Percentiles rank a stretch among this genome's conserved stretches.
Evolutionary conservation across 2,329 filamentous ascomycete species (phyloP).

Genomic region (Neopestalotiopsis rosae): DNA sequence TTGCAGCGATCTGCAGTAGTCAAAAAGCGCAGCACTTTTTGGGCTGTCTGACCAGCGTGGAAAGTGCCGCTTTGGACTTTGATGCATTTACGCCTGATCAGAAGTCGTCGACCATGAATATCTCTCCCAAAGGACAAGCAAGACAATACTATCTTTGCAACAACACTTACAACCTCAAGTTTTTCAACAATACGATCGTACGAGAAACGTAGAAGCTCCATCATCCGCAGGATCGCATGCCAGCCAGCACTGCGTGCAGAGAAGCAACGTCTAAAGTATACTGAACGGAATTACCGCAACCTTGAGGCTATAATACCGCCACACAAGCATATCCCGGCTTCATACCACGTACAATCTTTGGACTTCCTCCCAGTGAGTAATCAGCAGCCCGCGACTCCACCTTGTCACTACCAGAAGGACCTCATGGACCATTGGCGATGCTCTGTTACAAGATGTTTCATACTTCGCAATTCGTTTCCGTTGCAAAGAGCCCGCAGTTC

Average conservation of each 20-base stretch:
- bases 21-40: not conserved
- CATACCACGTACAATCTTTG: not conserved
- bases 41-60: not conserved
- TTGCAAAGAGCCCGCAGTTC: not conserved
- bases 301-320: not conserved
- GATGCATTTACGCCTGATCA: conserved; percentile 15
- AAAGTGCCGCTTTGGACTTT: not conserved
- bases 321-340: not conserved
- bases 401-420: conserved; percentile 2
- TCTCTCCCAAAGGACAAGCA: not conserved
- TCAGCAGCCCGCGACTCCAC: conserved; percentile 1
- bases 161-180: not conserved
- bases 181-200: not conserved
- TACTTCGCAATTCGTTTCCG: not conserved
- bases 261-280: not conserved
- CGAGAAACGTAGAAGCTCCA: not conserved
- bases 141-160: conserved; percentile 1
- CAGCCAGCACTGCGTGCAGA: not conserved
- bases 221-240: not conserved
- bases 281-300: conserved; percentile 8
- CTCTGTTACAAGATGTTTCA: not conserved
- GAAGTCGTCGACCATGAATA: not conserved
- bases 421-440: not conserved
- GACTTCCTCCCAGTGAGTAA: not conserved
- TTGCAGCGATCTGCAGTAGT: not conserved